Base-by-base conservation (phyloP, 1,139 yeast genomes). In the Saccharomycopsis crataegensis region DNA sequence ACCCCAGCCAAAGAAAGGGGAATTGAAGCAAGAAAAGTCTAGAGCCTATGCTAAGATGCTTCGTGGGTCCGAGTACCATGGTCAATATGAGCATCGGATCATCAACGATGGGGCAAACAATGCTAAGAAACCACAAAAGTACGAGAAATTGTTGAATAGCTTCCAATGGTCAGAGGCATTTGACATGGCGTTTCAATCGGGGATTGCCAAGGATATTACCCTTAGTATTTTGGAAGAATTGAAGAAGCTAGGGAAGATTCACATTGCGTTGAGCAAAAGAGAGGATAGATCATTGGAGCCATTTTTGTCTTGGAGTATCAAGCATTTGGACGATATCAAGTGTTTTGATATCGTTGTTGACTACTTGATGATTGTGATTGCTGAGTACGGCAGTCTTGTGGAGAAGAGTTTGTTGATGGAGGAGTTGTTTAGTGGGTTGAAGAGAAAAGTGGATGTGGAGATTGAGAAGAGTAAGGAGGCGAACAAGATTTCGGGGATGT, bases 131-230 rank as follows among this genome's bases (percentile, higher is more conserved):
- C 75, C 88, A 57, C 83, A 84, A 66, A 84, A 81, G 51, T 91
- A 85, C 65, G 99, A 93, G 68, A 85, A 78, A 65, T 86, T 86
- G 62, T 74, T 93, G 58, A 87, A 88, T 65, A 86, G 86, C 34
- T 93, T 93, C 72, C 80, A 87, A 65, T 93, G 98, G 97, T 67
- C 82, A 2, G 97, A 91, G 61, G 97, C 98, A 1, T 76, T 93
- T 53, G 96, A 93, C 66, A 77, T 84, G 58, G 97, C 96, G 1
- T 82, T 93, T 61, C 74, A 79, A 16, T 77, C 84, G 3, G 96
- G 96, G 3, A 76, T 84, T 64, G 81, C 93, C 1, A 80, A 82
- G 58, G 96, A 90, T 62, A 76, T 83, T 58, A 86, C 96, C 0
- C 73, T 88, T 11, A 84, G 96, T 11, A 88, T 89, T 6, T 73